Conservation (phyloP, 73 alveolate genomes). For the Paramecium tetraurelia region DNA sequence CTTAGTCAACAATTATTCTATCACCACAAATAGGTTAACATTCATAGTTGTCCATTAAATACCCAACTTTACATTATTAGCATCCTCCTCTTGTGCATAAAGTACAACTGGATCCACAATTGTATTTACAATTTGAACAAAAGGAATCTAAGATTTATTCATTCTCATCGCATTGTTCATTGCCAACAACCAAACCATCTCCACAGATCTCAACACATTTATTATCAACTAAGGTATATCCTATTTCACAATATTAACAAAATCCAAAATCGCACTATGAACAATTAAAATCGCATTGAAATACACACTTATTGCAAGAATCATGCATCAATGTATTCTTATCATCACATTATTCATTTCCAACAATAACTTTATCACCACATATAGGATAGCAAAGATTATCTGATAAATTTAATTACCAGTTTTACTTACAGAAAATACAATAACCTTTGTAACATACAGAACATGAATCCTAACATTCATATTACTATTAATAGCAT, state of each 20-base stretch:
- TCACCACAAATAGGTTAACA: background rate
- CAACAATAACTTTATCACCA: slow-evolving; percentile 48
- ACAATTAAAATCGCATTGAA: background rate
- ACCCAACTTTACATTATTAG: background rate
- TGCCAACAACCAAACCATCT: background rate
- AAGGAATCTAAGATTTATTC: background rate
- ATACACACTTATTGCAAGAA: background rate
- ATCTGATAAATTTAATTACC: background rate
- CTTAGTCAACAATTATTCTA: background rate
- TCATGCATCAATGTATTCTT: background rate
- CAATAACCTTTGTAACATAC: background rate
- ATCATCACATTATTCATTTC: slow-evolving; percentile 47
- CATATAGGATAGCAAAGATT: slow-evolving; percentile 42
- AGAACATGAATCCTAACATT: background rate
- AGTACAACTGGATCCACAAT: background rate
- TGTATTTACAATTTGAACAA: background rate
- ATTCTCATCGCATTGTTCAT: background rate
- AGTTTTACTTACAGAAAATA: background rate
- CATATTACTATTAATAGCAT: background rate
- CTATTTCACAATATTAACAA: background rate
- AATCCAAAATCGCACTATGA: background rate
- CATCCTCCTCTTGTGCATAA: background rate
- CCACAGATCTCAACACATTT: background rate
- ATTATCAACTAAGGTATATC: background rate
- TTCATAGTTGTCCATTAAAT: background rate